Conservation (phyloP, 2,329 filamentous ascomycete species). For the Magnaporthiopsis rhizophila region DNA sequence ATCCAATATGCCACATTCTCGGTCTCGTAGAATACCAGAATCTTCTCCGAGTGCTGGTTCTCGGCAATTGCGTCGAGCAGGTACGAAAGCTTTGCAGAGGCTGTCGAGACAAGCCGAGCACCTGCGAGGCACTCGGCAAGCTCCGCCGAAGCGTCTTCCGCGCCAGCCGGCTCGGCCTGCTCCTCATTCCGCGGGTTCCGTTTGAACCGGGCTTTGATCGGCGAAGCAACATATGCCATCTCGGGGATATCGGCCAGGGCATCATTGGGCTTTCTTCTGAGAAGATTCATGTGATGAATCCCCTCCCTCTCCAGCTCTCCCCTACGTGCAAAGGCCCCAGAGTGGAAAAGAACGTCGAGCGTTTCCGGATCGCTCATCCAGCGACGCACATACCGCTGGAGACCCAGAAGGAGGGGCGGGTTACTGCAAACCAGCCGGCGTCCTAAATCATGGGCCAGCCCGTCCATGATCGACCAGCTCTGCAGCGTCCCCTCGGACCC, state of each 20-base stretch:
- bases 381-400: constrained; percentile 45
- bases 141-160: constrained; percentile 7
- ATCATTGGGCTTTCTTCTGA: constrained; percentile 9
- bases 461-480: constrained; percentile 59
- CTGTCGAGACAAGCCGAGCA: constrained; percentile 65
- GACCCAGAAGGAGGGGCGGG: constrained; percentile 38
- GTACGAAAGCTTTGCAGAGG: constrained; percentile 82
- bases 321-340: constrained; percentile 31
- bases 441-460: constrained; percentile 29
- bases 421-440: constrained; percentile 32
- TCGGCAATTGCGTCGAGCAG: constrained; percentile 64
- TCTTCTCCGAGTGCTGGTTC: constrained; percentile 69
- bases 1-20: constrained; percentile 84
- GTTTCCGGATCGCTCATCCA: constrained; percentile 33
- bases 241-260: constrained; percentile 34
- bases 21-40: constrained; percentile 86
- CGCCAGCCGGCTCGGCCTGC: background rate
- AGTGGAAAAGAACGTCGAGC: constrained; percentile 40
- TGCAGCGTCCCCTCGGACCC: constrained; percentile 23
- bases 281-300: constrained; percentile 9
- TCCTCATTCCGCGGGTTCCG: constrained; percentile 5
- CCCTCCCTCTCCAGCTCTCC: constrained; percentile 15
- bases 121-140: constrained; percentile 43
- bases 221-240: constrained; percentile 27
- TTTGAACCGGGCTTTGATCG: constrained; percentile 14